These are phyloP conservation scores for Penicillium paxilli DNA, from an alignment of 495 filamentous ascomycete species.

Conservation along the genomic window DNA sequence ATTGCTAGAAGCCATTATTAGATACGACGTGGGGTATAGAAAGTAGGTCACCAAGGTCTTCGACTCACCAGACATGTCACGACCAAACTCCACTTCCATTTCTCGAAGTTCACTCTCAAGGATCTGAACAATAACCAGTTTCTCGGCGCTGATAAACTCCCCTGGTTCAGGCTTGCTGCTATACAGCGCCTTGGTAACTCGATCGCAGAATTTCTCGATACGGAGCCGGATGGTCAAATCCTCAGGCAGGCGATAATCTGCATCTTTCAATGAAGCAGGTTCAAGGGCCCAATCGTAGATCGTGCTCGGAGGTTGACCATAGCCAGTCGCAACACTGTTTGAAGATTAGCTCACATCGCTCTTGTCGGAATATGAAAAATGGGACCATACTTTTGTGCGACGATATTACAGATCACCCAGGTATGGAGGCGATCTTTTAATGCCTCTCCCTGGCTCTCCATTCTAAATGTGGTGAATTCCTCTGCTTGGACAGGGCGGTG, in stretches of 20 bases:
- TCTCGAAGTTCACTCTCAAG: slow-evolving; percentile 53
- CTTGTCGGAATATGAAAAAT: neutral
- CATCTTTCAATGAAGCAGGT: slow-evolving; percentile 59
- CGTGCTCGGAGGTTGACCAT: slow-evolving; percentile 83
- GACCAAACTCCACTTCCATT: slow-evolving; percentile 50
- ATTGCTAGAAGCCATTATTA: slow-evolving; percentile 58
- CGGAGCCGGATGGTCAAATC: slow-evolving; percentile 71
- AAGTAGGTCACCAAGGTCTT: slow-evolving; percentile 55
- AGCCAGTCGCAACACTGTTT: slow-evolving; percentile 77
- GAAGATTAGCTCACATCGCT: slow-evolving; percentile 14
- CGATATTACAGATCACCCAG: slow-evolving; percentile 91
- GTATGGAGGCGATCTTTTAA: slow-evolving; percentile 83
- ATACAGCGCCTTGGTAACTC: slow-evolving; percentile 82
- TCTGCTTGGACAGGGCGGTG: slow-evolving; percentile 89
- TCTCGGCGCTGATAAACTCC: slow-evolving; percentile 72
- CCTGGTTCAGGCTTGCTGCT: slow-evolving; percentile 75
- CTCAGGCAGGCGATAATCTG: slow-evolving; percentile 64
- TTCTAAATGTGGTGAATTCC: slow-evolving; percentile 81
- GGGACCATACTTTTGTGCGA: slow-evolving; percentile 67
- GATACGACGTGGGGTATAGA: slow-evolving; percentile 64
- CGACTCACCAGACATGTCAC: slow-evolving; percentile 54
- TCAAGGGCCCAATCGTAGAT: slow-evolving; percentile 85
- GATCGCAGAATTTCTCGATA: slow-evolving; percentile 84
- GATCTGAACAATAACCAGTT: slow-evolving; percentile 63
- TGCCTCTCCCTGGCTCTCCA: slow-evolving; percentile 81